Evolutionary conservation across 345 rosid genomes (phyloP).

Genomic region (Murraya paniculata): DNA sequence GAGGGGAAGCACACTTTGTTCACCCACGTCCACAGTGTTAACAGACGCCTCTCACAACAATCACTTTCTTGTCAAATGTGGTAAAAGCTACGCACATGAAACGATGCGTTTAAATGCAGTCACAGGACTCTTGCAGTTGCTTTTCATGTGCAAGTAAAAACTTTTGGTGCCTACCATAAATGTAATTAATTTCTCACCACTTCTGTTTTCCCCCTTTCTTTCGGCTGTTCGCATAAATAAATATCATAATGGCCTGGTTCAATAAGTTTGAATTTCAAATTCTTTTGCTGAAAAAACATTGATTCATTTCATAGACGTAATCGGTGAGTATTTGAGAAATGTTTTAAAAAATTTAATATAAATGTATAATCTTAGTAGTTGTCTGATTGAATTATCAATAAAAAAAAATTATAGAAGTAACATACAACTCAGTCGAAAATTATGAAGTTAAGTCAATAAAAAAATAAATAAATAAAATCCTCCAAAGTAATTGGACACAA

Average conservation of each 20-base stretch:
- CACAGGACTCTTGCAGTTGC: constrained; percentile 38
- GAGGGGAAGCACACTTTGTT: not conserved
- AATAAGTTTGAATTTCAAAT: constrained; percentile 12
- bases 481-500: no score
- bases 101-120: constrained; percentile 25
- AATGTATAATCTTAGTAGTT: no score
- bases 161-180: constrained; percentile 35
- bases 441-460: no score
- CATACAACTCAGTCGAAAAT: no score
- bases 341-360: no score
- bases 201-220: not conserved
- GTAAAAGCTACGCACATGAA: not conserved
- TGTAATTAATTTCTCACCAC: constrained; percentile 19
- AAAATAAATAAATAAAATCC: no score
- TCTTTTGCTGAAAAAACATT: no score
- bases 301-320: not conserved
- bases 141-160: not conserved
- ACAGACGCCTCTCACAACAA: not conserved
- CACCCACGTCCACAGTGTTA: not conserved
- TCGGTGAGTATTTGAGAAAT: no score
- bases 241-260: not conserved
- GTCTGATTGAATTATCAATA: no score
- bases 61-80: not conserved
- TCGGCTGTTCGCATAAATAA: not conserved
- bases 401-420: no score